Base-by-base conservation (phyloP, 164 flowering plant species). In the Paratinospora sagittata region DNA sequence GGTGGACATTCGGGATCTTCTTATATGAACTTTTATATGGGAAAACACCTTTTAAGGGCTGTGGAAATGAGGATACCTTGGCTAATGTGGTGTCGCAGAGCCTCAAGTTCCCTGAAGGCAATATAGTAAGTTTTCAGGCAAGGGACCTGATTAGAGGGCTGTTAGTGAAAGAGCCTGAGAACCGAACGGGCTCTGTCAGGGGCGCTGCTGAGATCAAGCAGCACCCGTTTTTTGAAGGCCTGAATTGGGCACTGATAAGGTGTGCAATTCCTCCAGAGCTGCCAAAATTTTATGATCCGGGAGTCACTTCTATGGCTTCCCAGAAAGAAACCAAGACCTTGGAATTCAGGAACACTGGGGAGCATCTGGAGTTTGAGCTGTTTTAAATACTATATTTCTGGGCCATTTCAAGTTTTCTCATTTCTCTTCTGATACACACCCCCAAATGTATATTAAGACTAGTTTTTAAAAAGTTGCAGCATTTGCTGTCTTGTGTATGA, bases 1-100 rank as follows among this genome's bases (percentile, higher is more conserved):
- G 98, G 98, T 93, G 98, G 98, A 90, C 90, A 0, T 82, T 82
- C 45, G 98, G 98, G 3, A 84, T 93, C 55, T 89, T 93, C 63
- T 71, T 91, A 7, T 93, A 86, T 47, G 98, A 91, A 80, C 88
- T 93, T 66, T 70, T 91, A 16, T 87, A 85, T 68, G 90, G 98
- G 7, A 87, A 71, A 76, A 93, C 98, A 0, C 97, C 98, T 10
- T 93, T 91, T 83, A 93, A 88, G 74, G 97, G 97, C 8, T 67
- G 78, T 36, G 83, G 79, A 64, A 88, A 91, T 27, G 93, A 91
- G 66, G 96, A 89, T 0, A 93, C 97, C 21, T 60, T 93, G 70
- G 74, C 84, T 19, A 93, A 90, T 69, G 89, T 89, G 57, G 91
- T 88, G 47, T 81, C 86, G 1, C 83, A 84, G 75, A 75, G 83